Base-by-base conservation (phyloP, 805 yeast genomes). In the Saturnispora galanensis region DNA sequence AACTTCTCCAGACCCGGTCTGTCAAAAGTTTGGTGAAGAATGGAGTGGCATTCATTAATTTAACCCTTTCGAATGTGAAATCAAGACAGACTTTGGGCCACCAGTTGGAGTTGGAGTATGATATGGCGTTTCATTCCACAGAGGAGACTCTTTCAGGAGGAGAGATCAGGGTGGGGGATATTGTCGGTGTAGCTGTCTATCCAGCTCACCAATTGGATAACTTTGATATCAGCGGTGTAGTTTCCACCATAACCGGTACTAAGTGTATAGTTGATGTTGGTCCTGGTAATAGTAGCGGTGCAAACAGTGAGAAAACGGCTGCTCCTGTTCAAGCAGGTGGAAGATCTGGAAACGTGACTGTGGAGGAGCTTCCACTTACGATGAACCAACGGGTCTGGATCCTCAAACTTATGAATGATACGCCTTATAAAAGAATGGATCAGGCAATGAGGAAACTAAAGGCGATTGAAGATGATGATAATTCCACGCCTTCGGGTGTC, bases 391-490 rank as follows among this genome's bases (percentile, higher is more conserved):
- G 47, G 77, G 59, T 82, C 42, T 84, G 90, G 84, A 55, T 89
- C 1, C 81, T 78, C 11, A 77, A 82, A 54, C 60, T 81, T 29
- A 69, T 77, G 30, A 83, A 84, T 60, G 79, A 84, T 12, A 68
- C 81, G 21, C 81, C 93, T 0, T 81, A 81, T 57, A 80, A 80
- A 54, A 60, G 94, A 50, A 86, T 88, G 95, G 77, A 78, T 44
- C 77, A 81, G 10, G 78, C 93, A 1, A 68, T 87, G 77, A 70
- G 80, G 29, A 82, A 79, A 52, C 64, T 87, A 30, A 63, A 67
- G 10, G 84, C 78, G 47, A 50, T 79, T 42, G 49, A 53, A 11
- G 26, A 21, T 21, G 26, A 21, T 26, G 39, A 15, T 62, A 65
- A 9, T 52, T 63, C 2, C 51, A 67, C 0, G 64, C 71, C 17